A percentile compares a stretch with the other conserved stretches of the same genome.
phyloP scores from a whole-genome alignment of 305 asterid species.

The Solanum aculeatissimum region DNA sequence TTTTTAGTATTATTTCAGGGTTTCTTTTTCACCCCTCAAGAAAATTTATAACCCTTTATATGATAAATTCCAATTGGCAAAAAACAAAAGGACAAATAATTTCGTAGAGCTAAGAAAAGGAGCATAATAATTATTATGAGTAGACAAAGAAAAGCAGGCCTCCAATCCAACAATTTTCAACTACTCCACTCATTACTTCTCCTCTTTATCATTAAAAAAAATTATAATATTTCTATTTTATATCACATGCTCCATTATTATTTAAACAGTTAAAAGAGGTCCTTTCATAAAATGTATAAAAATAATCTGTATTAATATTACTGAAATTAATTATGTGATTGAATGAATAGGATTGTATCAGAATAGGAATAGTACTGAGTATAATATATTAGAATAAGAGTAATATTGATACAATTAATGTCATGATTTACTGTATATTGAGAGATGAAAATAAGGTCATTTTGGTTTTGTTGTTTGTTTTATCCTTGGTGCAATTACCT shows the following conservation, averaged over 20 bases:
- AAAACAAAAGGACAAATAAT: not conserved
- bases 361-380: not conserved
- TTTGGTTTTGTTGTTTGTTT: not conserved
- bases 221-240: not conserved
- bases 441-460: not conserved
- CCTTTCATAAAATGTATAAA: not conserved
- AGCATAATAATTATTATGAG: conserved; percentile 8
- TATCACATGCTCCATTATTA: not conserved
- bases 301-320: not conserved
- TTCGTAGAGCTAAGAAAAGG: not conserved
- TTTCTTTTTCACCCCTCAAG: not conserved
- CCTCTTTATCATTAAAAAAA: not conserved
- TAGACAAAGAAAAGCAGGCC: conserved; percentile 12
- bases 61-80: not conserved
- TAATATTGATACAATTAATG: not conserved
- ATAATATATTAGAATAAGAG: not conserved
- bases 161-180: conserved; percentile 8
- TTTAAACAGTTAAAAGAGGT: not conserved
- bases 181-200: conserved; percentile 5
- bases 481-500: not conserved
- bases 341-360: not conserved
- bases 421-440: not conserved
- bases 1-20: not conserved
- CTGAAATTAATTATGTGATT: not conserved
- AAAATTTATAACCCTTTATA: not conserved